Evolutionary conservation across 352 stramenopile genomes (phyloP).

Genomic region (Paralagenidium karlingii): DNA sequence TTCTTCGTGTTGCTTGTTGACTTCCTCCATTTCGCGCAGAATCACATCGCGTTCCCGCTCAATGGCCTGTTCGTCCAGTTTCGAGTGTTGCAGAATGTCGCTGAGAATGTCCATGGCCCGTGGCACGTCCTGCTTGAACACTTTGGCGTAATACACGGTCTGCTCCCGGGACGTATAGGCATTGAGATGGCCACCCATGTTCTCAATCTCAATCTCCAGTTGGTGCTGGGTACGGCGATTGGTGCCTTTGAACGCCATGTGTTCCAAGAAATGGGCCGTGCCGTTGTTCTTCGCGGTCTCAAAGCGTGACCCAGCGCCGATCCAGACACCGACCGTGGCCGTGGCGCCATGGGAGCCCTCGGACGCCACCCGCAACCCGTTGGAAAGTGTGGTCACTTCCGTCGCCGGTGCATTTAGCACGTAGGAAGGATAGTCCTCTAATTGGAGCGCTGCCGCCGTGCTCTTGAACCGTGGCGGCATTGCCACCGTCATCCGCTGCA

Average conservation of each 20-base stretch:
- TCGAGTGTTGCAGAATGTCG: constrained; percentile 98
- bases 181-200: constrained; percentile 99
- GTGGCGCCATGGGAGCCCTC: constrained; percentile 95
- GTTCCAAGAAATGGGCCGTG: constrained; percentile 98
- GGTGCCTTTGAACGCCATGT: constrained; percentile 99
- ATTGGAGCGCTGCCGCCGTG: constrained; percentile 41
- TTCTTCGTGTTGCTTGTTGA: constrained; percentile 98
- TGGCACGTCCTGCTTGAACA: constrained; percentile 98
- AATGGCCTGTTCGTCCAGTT: constrained; percentile 93
- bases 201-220: constrained; percentile 99
- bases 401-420: constrained; percentile 91
- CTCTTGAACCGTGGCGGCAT: too few relatives aligned
- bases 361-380: constrained; percentile 96
- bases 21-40: constrained; percentile 98
- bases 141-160: constrained; percentile 99
- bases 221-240: constrained; percentile 92
- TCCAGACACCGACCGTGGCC: constrained; percentile 97
- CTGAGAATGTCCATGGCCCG: constrained; percentile 97
- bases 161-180: constrained; percentile 99
- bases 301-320: constrained; percentile 94
- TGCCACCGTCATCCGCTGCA: too few relatives aligned
- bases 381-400: constrained; percentile 93
- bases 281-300: constrained; percentile 99
- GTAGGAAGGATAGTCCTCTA: constrained; percentile 82
- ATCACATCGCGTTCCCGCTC: constrained; percentile 98